Conservation (phyloP, 2,329 filamentous ascomycete genomes). For the Talaromyces sp. region DNA sequence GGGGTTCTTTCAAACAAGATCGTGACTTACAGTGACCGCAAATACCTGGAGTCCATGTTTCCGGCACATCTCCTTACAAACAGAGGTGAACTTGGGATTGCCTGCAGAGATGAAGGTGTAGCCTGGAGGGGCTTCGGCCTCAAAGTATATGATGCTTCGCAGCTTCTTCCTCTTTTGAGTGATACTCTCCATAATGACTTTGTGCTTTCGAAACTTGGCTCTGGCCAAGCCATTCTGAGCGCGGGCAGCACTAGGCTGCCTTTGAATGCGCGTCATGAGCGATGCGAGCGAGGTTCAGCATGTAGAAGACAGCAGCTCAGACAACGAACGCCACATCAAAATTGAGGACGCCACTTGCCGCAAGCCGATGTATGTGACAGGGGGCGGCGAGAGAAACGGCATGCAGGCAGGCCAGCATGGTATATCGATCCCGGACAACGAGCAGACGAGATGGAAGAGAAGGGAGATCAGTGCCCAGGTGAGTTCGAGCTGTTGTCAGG, state of each 20-base stretch:
- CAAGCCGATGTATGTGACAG: neutral
- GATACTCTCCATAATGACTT: constrained; percentile 55
- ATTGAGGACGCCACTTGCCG: neutral
- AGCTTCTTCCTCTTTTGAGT: constrained; percentile 59
- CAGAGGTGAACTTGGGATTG: constrained; percentile 55
- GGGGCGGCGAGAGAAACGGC: neutral
- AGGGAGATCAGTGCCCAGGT: neutral
- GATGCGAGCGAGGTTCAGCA: neutral
- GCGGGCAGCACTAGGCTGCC: constrained; percentile 23
- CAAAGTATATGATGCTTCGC: constrained; percentile 50
- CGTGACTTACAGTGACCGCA: constrained; percentile 55
- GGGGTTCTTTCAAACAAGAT: neutral
- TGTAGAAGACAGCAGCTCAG: neutral
- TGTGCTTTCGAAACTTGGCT: constrained; percentile 44
- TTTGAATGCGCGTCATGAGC: constrained; percentile 27
- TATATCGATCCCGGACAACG: neutral
- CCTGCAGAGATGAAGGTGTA: constrained; percentile 60
- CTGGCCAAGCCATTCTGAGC: constrained; percentile 28
- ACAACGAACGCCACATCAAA: neutral
- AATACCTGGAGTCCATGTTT: constrained; percentile 51
- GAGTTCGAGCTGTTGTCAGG: neutral
- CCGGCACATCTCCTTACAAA: constrained; percentile 57
- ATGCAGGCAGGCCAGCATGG: neutral
- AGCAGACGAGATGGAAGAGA: neutral
- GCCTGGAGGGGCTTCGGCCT: constrained; percentile 52